phyloP scores from a whole-genome alignment of 257 asterid species.

The Linderniella brevidens region DNA sequence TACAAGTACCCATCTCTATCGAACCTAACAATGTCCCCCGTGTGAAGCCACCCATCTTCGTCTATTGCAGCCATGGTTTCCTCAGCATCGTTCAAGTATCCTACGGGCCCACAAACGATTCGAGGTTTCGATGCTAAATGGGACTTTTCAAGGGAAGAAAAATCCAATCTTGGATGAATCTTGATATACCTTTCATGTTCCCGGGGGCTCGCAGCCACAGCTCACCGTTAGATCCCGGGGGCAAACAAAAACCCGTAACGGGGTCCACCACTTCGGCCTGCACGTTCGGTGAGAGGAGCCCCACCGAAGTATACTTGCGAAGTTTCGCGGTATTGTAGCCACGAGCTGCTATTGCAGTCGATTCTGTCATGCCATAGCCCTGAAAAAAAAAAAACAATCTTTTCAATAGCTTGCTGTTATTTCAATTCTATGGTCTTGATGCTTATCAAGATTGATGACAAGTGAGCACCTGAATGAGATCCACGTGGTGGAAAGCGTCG shows the following conservation, averaged over 20 bases:
- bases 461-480: slow-evolving; percentile 59
- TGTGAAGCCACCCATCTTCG: slow-evolving; percentile 68
- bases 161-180: too few relatives aligned
- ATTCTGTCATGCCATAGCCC: slow-evolving; percentile 93
- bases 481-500: slow-evolving; percentile 47
- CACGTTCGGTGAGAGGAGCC: slow-evolving; percentile 53
- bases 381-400: too few relatives aligned
- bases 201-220: slow-evolving; percentile 73
- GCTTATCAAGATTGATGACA: neutral
- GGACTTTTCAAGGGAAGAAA: too few relatives aligned
- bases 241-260: slow-evolving; percentile 35
- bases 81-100: slow-evolving; percentile 48
- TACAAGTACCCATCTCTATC: slow-evolving; percentile 64
- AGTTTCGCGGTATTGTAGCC: slow-evolving; percentile 33
- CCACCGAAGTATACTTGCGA: slow-evolving; percentile 42
- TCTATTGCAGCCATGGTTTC: slow-evolving; percentile 42
- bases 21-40: slow-evolving; percentile 71
- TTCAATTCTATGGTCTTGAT: too few relatives aligned
- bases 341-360: slow-evolving; percentile 57
- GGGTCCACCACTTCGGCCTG: slow-evolving; percentile 68
- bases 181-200: slow-evolving; percentile 48
- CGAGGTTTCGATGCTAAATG: neutral
- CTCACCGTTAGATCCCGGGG: slow-evolving; percentile 68
- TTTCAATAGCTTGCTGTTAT: too few relatives aligned
- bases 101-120: slow-evolving; percentile 18